These are phyloP conservation scores for Gossypium raimondii DNA, from an alignment of 345 rosid species.

Conservation along the genomic window DNA sequence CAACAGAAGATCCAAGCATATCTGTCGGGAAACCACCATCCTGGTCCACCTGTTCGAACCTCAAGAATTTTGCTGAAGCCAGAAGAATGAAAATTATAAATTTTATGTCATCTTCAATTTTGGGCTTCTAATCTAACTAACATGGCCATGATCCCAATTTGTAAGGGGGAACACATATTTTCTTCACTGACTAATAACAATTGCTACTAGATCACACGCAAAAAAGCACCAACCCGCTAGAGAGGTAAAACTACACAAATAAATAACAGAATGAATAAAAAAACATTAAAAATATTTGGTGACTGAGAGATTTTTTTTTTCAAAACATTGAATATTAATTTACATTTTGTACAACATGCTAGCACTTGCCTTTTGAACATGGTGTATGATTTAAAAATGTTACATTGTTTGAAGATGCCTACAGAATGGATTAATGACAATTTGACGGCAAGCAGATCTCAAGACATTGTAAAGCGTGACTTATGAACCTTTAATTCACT, in stretches of 20 bases:
- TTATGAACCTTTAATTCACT: not conserved
- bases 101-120: not conserved
- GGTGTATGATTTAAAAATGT: not conserved
- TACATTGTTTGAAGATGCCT: not conserved
- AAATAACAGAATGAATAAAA: not conserved
- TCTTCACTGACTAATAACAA: not conserved
- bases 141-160: slow-evolving; percentile 5
- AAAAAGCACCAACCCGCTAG: not conserved
- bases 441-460: not conserved
- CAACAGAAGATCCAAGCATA: slow-evolving; percentile 64
- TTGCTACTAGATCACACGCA: not conserved
- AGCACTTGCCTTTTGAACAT: slow-evolving; percentile 8
- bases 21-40: slow-evolving; percentile 57
- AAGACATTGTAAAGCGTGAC: not conserved
- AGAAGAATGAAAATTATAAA: slow-evolving; percentile 16
- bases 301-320: too few relatives aligned
- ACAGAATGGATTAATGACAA: not conserved
- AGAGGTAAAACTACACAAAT: not conserved
- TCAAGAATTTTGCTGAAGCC: slow-evolving; percentile 83
- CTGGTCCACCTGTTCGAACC: slow-evolving; percentile 90
- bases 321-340: not conserved
- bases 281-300: not conserved
- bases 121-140: not conserved
- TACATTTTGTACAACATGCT: not conserved
- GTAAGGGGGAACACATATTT: not conserved